A percentile compares a stretch with the other conserved stretches of the same genome.
phyloP scores from a whole-genome alignment of 2,329 filamentous ascomycete genomes.

The Dactylella cylindrospora region DNA sequence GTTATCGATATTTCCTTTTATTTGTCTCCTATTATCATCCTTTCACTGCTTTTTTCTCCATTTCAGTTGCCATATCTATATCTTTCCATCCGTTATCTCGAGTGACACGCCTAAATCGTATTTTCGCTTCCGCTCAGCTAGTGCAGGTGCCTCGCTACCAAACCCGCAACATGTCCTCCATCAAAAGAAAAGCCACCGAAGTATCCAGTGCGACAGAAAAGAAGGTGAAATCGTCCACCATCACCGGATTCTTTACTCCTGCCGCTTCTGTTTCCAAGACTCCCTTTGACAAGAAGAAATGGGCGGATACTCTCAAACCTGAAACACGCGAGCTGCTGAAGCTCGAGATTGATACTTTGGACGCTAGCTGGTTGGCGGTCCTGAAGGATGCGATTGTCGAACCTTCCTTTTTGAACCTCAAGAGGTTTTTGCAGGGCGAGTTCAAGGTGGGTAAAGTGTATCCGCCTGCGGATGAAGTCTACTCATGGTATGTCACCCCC shows the following conservation, averaged over 20 bases:
- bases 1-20: too few species aligned
- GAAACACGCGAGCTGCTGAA: slow-evolving; percentile 82
- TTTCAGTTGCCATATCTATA: too few species aligned
- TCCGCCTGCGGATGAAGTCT: slow-evolving; percentile 83
- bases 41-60: too few species aligned
- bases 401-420: slow-evolving; percentile 80
- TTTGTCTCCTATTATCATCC: too few species aligned
- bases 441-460: slow-evolving; percentile 74
- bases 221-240: slow-evolving; percentile 50
- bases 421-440: slow-evolving; percentile 82
- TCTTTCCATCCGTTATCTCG: slow-evolving; percentile 8
- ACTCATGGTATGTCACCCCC: slow-evolving; percentile 73
- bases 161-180: slow-evolving; percentile 47
- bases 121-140: too few species aligned
- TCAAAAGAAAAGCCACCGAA: slow-evolving; percentile 52
- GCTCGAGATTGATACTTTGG: slow-evolving; percentile 87
- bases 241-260: slow-evolving; percentile 44
- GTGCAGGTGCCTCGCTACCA: slow-evolving; percentile 29
- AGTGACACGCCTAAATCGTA: too few species aligned
- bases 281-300: slow-evolving; percentile 85
- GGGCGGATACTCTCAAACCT: slow-evolving; percentile 73
- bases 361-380: slow-evolving; percentile 86
- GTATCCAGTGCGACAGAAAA: slow-evolving; percentile 18
- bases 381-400: slow-evolving; percentile 82
- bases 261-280: slow-evolving; percentile 49